Conservation (phyloP, 2,329 filamentous ascomycete genomes). For the Chalara sp. region DNA sequence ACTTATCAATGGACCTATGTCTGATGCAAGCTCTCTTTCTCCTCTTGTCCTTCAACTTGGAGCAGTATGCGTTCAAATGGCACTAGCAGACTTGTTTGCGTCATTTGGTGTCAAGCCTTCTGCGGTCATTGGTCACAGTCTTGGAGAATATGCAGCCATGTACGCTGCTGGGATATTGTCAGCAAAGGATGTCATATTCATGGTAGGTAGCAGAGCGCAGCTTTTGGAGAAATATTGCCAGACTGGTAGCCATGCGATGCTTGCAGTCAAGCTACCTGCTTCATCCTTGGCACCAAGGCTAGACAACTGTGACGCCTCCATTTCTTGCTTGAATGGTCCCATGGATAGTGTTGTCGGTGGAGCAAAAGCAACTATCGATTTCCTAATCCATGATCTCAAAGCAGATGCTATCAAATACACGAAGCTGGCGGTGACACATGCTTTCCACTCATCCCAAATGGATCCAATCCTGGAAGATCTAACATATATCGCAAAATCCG, state of each 20-base stretch:
- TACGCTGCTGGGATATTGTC: not conserved
- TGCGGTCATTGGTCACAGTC: not conserved
- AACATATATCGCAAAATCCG: not conserved
- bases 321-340: not conserved
- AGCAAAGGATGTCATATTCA: not conserved
- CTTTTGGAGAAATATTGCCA: not conserved
- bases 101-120: not conserved
- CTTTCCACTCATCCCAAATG: not conserved
- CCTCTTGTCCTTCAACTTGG: not conserved
- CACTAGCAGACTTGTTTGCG: not conserved
- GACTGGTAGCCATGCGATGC: not conserved
- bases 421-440: not conserved
- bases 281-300: not conserved
- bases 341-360: not conserved
- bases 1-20: not conserved
- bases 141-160: too few relatives aligned
- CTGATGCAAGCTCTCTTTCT: not conserved
- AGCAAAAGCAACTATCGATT: not conserved
- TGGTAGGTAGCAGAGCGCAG: not conserved
- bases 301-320: not conserved
- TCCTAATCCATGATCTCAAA: not conserved
- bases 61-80: not conserved
- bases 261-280: not conserved
- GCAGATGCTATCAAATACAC: not conserved
- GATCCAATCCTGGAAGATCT: not conserved